Evolutionary conservation across 2,329 filamentous ascomycete species (phyloP), one percentile per base, ranked within the genome.

Genomic region (Pestalotiopsis sp.): DNA sequence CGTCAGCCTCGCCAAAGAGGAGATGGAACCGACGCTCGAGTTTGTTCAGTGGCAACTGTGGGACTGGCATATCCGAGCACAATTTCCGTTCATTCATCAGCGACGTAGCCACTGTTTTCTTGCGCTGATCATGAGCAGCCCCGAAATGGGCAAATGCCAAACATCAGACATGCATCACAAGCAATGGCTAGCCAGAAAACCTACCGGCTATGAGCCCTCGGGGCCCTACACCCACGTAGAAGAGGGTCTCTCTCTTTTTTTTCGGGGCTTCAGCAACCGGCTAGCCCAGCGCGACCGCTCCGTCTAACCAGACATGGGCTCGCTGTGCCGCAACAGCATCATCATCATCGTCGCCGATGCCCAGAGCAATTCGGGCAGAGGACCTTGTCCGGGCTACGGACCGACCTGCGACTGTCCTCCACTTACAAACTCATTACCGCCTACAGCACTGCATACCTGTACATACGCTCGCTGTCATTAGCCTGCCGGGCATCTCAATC

Each of bases 1-100:
- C 39, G 38, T 65, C 62, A 65, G 59, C 62, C 62, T 65, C 62
- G 62, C 62, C 39, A 65, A 45, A 65, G 41, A 52, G 62, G 62
- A 65, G 23, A 52, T 52, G 39, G 38, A 41, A 52, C 38, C 39
- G 62, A 62, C 59, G 36, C 27, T 36, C 62, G 39, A 65, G 62
- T 45, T 25, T 49, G 38, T 65, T 25, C 27, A 65, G 62, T 65
- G 62, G 62, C 39, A 49, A 65, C 39, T 65, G 62, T 65, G 62
- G 62, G 31, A 36, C 27, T 39, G 59, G 59, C 59, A 62, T 62
- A 62, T 39, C 31, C 59, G 36, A 39, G 31, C 36, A 36, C 27
- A 62, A 62, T 62, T 62, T n/a, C 45, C 45, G 45, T 52, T 52
- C 45, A 52, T 52, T 52, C 45, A 52, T n/a, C 45, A 52, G 45